These are phyloP conservation scores for Ceratocystis albifundus DNA, from an alignment of 2,329 filamentous ascomycete genomes.

Conservation along the genomic window DNA sequence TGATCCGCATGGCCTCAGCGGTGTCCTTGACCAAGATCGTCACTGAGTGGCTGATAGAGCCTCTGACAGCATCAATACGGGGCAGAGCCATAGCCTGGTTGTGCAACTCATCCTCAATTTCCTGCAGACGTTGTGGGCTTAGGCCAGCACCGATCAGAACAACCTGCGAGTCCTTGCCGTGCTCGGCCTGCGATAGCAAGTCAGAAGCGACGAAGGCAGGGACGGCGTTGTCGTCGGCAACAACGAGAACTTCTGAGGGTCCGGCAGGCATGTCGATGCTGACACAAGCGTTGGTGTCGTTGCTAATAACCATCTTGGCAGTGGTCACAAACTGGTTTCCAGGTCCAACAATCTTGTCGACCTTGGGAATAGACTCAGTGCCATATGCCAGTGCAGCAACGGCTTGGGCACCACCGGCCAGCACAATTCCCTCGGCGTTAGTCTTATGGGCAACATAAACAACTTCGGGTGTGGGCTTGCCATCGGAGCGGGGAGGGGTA, in stretches of 20 bases:
- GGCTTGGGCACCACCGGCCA: slow-evolving; percentile 90
- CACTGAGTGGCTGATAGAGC: slow-evolving; percentile 81
- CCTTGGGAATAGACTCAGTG: slow-evolving; percentile 85
- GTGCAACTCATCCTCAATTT: slow-evolving; percentile 87
- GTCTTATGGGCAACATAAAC: slow-evolving; percentile 97
- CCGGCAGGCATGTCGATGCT: slow-evolving; percentile 98
- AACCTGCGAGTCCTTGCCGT: slow-evolving; percentile 92
- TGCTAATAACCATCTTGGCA: slow-evolving; percentile 95
- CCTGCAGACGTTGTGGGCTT: slow-evolving; percentile 56
- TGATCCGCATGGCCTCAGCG: slow-evolving; percentile 64
- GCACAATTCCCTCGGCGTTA: slow-evolving; percentile 86
- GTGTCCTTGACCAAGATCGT: slow-evolving; percentile 65
- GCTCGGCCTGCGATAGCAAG: slow-evolving; percentile 87
- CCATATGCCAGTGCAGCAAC: slow-evolving; percentile 96
- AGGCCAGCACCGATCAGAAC: slow-evolving; percentile 79
- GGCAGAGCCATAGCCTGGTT: slow-evolving; percentile 76
- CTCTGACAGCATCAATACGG: slow-evolving; percentile 82
- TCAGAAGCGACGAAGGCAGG: slow-evolving; percentile 94
- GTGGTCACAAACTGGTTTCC: slow-evolving; percentile 98
- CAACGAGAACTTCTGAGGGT: slow-evolving; percentile 89
- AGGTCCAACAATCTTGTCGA: slow-evolving; percentile 96
- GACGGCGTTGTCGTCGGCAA: slow-evolving; percentile 78
- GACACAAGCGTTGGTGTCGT: slow-evolving; percentile 90
- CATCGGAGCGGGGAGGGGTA: slow-evolving; percentile 79
- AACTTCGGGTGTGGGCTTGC: slow-evolving; percentile 87